Evolutionary conservation across 129 eudicot species (phyloP).

Genomic region (Centrapalus pauciflorus): DNA sequence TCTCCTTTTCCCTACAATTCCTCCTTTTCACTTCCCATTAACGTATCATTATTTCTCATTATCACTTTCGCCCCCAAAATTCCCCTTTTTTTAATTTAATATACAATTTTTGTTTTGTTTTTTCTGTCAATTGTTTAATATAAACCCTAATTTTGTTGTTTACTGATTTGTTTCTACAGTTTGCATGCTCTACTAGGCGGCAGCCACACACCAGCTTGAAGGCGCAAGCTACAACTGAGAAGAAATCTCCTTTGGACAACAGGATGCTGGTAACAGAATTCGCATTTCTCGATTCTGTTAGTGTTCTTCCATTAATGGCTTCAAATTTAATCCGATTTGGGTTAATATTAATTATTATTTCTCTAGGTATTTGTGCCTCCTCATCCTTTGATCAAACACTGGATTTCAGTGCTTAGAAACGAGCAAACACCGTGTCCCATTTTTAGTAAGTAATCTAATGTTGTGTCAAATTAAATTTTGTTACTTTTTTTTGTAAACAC

Average conservation of each 20-base stretch:
- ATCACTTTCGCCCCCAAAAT: conserved; percentile 5
- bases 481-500: not conserved
- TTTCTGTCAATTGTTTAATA: not conserved
- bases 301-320: too few species aligned
- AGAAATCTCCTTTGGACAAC: conserved; percentile 23
- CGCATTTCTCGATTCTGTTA: not conserved
- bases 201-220: conserved; percentile 22
- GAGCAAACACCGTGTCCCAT: conserved; percentile 79
- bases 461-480: not conserved
- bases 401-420: conserved; percentile 97
- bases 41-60: not conserved
- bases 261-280: conserved; percentile 42
- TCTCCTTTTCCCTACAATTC: conserved; percentile 13
- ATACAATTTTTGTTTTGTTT: not conserved
- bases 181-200: conserved; percentile 22
- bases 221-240: conserved; percentile 36
- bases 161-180: conserved; percentile 12
- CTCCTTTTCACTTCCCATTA: not conserved
- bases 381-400: conserved; percentile 94
- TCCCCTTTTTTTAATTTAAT: conserved; percentile 7
- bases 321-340: too few species aligned
- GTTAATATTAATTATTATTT: not conserved
- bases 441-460: conserved; percentile 58
- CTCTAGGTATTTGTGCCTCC: conserved; percentile 85
- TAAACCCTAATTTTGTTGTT: conserved; percentile 9